phyloP scores from a whole-genome alignment of 163 green algal genomes.

The Scenedesmus sp. region DNA sequence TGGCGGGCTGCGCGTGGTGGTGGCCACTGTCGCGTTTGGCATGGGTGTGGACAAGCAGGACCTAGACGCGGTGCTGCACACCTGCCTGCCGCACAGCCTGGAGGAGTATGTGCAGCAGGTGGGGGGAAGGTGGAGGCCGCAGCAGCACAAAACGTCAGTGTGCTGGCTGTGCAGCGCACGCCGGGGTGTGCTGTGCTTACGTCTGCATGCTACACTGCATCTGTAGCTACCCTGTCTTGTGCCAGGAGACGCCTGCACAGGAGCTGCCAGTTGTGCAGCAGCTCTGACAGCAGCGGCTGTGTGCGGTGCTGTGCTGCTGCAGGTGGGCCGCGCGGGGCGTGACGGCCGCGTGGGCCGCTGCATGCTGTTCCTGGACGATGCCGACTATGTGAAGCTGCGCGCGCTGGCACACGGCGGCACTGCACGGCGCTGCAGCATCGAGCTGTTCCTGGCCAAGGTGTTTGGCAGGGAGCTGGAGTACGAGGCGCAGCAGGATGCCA shows the following conservation, averaged over 20 bases:
- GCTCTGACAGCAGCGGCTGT: neutral
- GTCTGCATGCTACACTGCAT: too few species aligned
- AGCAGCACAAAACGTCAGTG: neutral
- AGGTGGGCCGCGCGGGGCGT: conserved; percentile 89
- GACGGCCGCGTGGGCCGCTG: conserved; percentile 73
- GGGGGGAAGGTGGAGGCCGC: neutral
- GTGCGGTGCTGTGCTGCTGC: conserved; percentile 20
- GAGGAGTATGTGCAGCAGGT: conserved; percentile 96
- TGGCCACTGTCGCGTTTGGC: conserved; percentile 97
- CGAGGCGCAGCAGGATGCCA: neutral
- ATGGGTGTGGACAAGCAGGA: conserved; percentile 84
- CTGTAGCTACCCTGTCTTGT: neutral
- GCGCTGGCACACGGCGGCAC: conserved; percentile 31
- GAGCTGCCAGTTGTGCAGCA: neutral
- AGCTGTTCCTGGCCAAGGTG: conserved; percentile 31
- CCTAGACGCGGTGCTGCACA: conserved; percentile 84
- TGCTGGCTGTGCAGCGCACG: neutral
- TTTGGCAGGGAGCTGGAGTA: conserved; percentile 30
- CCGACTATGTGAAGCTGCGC: conserved; percentile 76
- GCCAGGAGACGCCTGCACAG: neutral
- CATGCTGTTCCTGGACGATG: conserved; percentile 76
- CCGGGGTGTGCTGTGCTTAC: too few species aligned
- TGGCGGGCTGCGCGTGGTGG: conserved; percentile 81
- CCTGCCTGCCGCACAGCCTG: conserved; percentile 87
- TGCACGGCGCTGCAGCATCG: neutral